phyloP scores from a whole-genome alignment of 2,329 filamentous ascomycete species.

The Elsinoe australis region DNA sequence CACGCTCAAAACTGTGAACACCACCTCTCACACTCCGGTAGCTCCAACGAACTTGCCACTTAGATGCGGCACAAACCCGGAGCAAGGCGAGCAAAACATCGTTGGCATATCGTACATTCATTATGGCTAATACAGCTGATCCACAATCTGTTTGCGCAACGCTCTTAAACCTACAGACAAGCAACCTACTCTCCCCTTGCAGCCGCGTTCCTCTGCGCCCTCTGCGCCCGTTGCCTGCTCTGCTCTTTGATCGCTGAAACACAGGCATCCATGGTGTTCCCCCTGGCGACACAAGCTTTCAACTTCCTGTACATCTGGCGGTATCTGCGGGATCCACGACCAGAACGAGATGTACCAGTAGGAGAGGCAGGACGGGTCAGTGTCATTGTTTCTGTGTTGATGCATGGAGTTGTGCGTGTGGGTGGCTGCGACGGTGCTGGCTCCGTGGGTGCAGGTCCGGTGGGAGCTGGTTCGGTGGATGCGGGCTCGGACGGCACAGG shows the following conservation, averaged over 20 bases:
- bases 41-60: too few relatives aligned
- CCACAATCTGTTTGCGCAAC: too few relatives aligned
- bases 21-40: too few relatives aligned
- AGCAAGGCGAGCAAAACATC: too few relatives aligned
- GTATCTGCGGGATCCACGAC: not conserved
- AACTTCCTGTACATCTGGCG: not conserved
- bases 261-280: not conserved
- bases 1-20: too few relatives aligned
- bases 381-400: conserved; percentile 2
- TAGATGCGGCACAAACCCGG: too few relatives aligned
- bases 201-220: not conserved
- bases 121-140: too few relatives aligned
- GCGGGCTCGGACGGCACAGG: not conserved
- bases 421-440: not conserved
- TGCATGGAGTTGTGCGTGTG: not conserved
- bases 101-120: too few relatives aligned
- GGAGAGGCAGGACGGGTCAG: not conserved
- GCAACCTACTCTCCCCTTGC: too few relatives aligned
- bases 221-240: not conserved
- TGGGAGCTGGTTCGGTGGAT: not conserved
- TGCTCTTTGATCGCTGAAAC: not conserved
- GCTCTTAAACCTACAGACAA: too few relatives aligned
- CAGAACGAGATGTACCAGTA: not conserved
- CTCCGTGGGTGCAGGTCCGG: not conserved
- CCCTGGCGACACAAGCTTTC: conserved; percentile 3